Conservation (phyloP, 1,139 yeast genomes). For the Yamadazyma diddensiae region DNA sequence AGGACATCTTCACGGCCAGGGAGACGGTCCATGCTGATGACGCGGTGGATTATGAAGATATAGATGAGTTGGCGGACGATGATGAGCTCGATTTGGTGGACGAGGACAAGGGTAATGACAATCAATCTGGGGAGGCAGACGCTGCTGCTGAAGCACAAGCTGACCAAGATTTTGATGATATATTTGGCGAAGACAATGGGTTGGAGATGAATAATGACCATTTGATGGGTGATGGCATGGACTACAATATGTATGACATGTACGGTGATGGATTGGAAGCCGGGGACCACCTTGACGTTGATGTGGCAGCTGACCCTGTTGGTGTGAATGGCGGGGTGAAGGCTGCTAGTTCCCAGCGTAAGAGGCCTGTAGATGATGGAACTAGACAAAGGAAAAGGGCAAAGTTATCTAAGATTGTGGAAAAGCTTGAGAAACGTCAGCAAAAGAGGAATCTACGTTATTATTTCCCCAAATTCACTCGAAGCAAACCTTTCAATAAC, state of each 20-base stretch:
- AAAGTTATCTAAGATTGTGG: constrained; percentile 26
- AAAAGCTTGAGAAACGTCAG: constrained; percentile 32
- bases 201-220: constrained; percentile 37
- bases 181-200: constrained; percentile 41
- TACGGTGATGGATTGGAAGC: constrained; percentile 29
- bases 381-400: constrained; percentile 19
- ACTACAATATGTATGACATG: constrained; percentile 36
- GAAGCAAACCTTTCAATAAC: constrained; percentile 57
- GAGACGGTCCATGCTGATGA: constrained; percentile 75
- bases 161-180: constrained; percentile 47
- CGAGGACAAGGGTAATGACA: constrained; percentile 7
- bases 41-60: constrained; percentile 95
- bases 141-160: constrained; percentile 32
- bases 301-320: too few relatives aligned
- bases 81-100: constrained; percentile 40
- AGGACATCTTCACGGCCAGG: constrained; percentile 37
- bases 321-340: not conserved
- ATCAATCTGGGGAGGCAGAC: constrained; percentile 27
- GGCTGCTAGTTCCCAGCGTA: not conserved
- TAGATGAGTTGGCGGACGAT: constrained; percentile 89
- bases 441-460: constrained; percentile 36
- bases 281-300: constrained; percentile 8
- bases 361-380: constrained; percentile 12
- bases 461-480: constrained; percentile 64
- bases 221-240: constrained; percentile 41